Evolutionary conservation across 2,329 filamentous ascomycete genomes (phyloP), one percentile per base, ranked within the genome.

Genomic region (Pyrenophora graminea): DNA sequence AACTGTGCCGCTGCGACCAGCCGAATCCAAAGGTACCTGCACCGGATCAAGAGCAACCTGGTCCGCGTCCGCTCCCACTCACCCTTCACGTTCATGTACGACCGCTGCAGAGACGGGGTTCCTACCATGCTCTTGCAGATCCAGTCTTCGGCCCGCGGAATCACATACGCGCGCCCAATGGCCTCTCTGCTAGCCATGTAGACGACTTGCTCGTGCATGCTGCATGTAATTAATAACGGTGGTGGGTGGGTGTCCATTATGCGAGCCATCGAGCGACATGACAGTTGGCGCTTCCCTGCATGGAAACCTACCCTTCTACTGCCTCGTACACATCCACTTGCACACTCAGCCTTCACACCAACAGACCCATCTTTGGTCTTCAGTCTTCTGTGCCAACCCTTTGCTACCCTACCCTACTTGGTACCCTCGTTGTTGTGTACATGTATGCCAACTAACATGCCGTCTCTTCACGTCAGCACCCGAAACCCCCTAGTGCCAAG

Each of bases 41-140:
- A 59, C 64, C 69, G 69, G 67, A 65, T 69, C 62, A 69, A 70
- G 59, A 70, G 55, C 53, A 57, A 62, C 65, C 61, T 66, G 61
- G 64, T 61, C 64, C 61, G 59, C 59, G 46, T 62, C 61, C 66
- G 61, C 63, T 57, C 66, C 59, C 62, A 62, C 57, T 59, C 54
- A 61, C 59, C 62, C 59, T 55, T 65, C 61, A 65, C 64, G 52
- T 61, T 60, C 55, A 53, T 55, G 47, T 58, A 55, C 56, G 58
- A 57, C 27, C 23, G 40, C 61, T 67, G 66, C 63, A 69, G 37
- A 49, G 58, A 59, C 66, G 56, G 61, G 66, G 67, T 61, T 63
- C 39, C 55, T 66, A 58, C 66, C 68, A 70, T 68, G 64, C 58
- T 60, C 63, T 59, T 70, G 70, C 70, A 71, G 70, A 70, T 71